Evolutionary conservation across 2,329 filamentous ascomycete genomes (phyloP), one percentile per base, ranked within the genome.

Genomic region (Beauveria scarabaeidicola): DNA sequence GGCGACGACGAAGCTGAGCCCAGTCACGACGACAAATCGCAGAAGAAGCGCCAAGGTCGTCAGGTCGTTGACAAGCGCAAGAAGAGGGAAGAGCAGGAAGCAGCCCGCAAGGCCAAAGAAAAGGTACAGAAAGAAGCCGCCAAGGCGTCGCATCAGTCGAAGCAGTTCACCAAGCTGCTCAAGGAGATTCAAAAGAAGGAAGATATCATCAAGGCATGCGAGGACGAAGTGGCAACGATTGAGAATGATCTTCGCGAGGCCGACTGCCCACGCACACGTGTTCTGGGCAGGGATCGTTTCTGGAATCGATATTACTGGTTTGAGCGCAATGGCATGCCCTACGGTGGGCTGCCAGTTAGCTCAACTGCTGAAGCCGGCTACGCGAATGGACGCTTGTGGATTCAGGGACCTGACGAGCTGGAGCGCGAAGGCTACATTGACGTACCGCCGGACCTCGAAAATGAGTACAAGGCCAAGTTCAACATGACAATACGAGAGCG

Each of bases 291-390:
- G 71, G 94, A 99, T 74, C 86, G 94, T 48, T 99, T 96, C 78
- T 96, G 93, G 86, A 97, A 99, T 73, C 85, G 93, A 58, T 99
- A 97, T 74, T 97, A 95, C 78, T 99, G 94, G 93, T 97, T 97
- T 72, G 94, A 99, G 74, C 88, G 93, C 63, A 99, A 97, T 69
- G 94, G 92, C 25, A 97, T 97, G 92, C 94, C 94, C 0, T 96
- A 93, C 68, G 91, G 82, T 36, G 94, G 94, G 5, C 80, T 97
- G 59, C 92, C 92, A 0, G 84, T 83, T 64, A 96, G 91, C 72
- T 97, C 92, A 17, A 97, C 93, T 1, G 89, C 91, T 1, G 80
- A 86, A 50, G 91, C 93, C 23, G 87, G 84, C 9, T 99, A 97
- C 69, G 92, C 93, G 44, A 99, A 97, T 70, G 94, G 91, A 9